Evolutionary conservation across 176 grass and related monocot genomes (phyloP).

Genomic region (Musa troglodytarum): DNA sequence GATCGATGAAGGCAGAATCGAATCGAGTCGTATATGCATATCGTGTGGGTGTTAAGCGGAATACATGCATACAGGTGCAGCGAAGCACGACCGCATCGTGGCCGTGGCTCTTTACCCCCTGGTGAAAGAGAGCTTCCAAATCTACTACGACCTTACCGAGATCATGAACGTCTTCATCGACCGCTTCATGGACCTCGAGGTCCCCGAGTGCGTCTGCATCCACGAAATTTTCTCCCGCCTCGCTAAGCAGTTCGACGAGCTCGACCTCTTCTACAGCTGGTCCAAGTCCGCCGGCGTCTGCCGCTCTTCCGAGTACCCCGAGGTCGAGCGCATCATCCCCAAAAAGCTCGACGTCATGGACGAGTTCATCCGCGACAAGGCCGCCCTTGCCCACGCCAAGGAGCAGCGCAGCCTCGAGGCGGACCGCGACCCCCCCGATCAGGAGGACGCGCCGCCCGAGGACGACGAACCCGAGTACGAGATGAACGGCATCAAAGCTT

Average conservation of each 20-base stretch:
- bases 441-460: neutral
- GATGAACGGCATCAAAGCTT: neutral
- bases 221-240: constrained; percentile 39
- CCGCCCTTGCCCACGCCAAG: neutral
- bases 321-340: constrained; percentile 53
- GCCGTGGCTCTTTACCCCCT: constrained; percentile 45
- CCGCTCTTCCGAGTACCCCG: constrained; percentile 50
- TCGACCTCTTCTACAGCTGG: constrained; percentile 56
- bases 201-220: constrained; percentile 42
- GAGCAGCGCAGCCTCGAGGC: neutral
- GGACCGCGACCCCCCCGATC: too few species aligned
- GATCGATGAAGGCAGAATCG: too few species aligned
- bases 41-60: neutral
- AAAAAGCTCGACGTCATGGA: constrained; percentile 75
- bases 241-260: constrained; percentile 59
- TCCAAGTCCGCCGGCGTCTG: constrained; percentile 44
- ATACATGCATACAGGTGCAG: constrained; percentile 30
- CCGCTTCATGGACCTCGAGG: constrained; percentile 48
- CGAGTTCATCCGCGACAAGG: constrained; percentile 61
- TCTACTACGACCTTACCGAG: constrained; percentile 63
- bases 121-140: constrained; percentile 76
- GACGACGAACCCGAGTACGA: neutral
- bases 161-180: constrained; percentile 48
- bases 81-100: constrained; percentile 58
- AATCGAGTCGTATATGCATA: too few species aligned